These are phyloP conservation scores for Canariomyces notabilis DNA, from an alignment of 2,329 filamentous ascomycete genomes.

Conservation along the genomic window DNA sequence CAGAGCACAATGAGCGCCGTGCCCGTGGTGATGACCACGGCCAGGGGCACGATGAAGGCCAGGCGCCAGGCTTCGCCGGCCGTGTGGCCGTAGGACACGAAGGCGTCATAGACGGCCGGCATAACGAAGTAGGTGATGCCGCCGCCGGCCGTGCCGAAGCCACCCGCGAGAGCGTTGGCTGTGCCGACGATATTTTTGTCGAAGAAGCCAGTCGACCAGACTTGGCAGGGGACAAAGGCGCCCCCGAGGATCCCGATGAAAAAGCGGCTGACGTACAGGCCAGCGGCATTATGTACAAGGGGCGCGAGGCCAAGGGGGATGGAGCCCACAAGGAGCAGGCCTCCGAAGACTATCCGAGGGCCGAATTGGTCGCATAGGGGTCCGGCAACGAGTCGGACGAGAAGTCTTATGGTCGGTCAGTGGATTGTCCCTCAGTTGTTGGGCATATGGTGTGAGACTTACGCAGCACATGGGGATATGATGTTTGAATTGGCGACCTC, in stretches of 20 bases:
- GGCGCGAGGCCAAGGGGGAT: conserved; percentile 80
- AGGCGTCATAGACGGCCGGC: conserved; percentile 80
- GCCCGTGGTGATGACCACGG: conserved; percentile 64
- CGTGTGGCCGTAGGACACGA: conserved; percentile 56
- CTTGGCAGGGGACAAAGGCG: conserved; percentile 79
- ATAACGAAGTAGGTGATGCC: conserved; percentile 92
- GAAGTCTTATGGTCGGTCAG: conserved; percentile 42
- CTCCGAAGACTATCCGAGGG: conserved; percentile 72
- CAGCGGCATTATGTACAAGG: conserved; percentile 60
- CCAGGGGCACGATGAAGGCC: conserved; percentile 76
- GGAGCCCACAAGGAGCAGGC: conserved; percentile 69
- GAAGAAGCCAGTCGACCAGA: conserved; percentile 90
- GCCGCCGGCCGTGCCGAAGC: conserved; percentile 81
- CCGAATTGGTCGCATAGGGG: conserved; percentile 83
- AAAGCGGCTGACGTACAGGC: conserved; percentile 70
- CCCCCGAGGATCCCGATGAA: conserved; percentile 77
- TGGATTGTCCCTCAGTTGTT: conserved; percentile 2
- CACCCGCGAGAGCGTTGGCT: conserved; percentile 78
- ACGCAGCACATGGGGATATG: conserved; percentile 68
- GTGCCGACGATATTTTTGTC: conserved; percentile 89
- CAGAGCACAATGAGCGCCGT: conserved; percentile 67
- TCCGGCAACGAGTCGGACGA: conserved; percentile 73
- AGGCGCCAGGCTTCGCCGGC: conserved; percentile 75
- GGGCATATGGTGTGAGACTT: conserved; percentile 25
- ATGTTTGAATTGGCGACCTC: conserved; percentile 90